Base-by-base conservation (phyloP, 1,139 yeast genomes). In the Taphrina deformans region DNA sequence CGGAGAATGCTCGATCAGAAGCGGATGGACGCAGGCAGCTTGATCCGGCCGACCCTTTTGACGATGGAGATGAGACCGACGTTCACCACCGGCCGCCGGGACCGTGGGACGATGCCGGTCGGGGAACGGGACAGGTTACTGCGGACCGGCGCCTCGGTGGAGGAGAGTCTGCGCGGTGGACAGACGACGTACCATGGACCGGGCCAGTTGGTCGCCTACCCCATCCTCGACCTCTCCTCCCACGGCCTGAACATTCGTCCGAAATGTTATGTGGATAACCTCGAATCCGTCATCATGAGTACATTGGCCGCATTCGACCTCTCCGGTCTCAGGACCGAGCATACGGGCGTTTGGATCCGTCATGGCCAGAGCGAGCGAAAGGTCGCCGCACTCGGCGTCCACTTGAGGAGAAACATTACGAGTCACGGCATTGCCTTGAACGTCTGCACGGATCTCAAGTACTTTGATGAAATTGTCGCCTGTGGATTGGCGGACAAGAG, bases 141-240 rank as follows among this genome's bases (percentile, higher is more conserved):
- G 29, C 38, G 27, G 3, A 21, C 26, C 18, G 27, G 52, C 21
- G 50, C 59, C 7, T 14, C 24, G 16, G 75, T 75, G 45, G 82
- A 86, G 29, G 96, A 89, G 72, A 82, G 95, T 0, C 86, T 85
- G 67, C 80, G 99, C 68, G 99, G 99, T n/a, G 99, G 99, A 0
- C 96, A 93, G 74, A 85, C 93, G 0, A 93, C 99, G 0, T 95
- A 90, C 81, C 99, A 95, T 77, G 98, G 98, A 0, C 87, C 92
- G 1, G 99, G 99, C 0, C 99, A 95, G 75, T 75, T 91, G 53
- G 97, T 92, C 2, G 85, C 90, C 1, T 95, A 92, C 73, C 86
- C 95, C 18, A 81, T 95, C 1, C 68, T 95, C 52, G 97, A 93
- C 74, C 78, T 93, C 65, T 80, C 82, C 68, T 88, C 88, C 71